Percentiles rank a stretch among this genome's conserved stretches.
These are phyloP conservation scores for Lentinula sp. DNA, from an alignment of 768 basidiomycete species.

Conservation along the genomic window DNA sequence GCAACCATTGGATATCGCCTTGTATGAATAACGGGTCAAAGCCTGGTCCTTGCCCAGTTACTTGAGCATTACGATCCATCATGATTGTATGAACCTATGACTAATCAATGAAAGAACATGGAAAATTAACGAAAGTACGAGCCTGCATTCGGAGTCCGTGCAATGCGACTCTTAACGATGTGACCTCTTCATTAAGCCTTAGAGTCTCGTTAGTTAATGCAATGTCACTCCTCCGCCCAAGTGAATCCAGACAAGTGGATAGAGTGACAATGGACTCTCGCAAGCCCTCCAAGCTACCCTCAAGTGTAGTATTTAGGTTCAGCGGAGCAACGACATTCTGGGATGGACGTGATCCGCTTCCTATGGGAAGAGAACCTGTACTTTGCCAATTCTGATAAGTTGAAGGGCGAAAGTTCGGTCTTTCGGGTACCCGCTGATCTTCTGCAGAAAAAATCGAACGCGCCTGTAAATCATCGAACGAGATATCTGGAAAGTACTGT, in stretches of 20 bases:
- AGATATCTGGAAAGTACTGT: constrained; percentile 14
- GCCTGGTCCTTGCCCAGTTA: constrained; percentile 33
- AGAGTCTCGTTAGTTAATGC: constrained; percentile 66
- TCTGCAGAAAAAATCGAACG: background rate
- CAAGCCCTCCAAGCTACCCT: constrained; percentile 53
- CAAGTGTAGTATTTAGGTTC: constrained; percentile 54
- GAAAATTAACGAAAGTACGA: constrained; percentile 11
- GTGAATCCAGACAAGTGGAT: constrained; percentile 54
- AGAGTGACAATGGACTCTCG: constrained; percentile 55
- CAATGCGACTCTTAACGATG: constrained; percentile 58
- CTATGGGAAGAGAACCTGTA: constrained; percentile 6
- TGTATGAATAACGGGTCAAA: background rate
- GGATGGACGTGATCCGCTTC: background rate
- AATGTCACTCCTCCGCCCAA: constrained; percentile 59
- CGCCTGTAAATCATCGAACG: background rate
- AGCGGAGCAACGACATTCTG: constrained; percentile 47
- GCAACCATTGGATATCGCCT: background rate
- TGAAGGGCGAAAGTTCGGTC: background rate
- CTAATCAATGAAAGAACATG: constrained; percentile 9
- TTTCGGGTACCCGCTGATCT: background rate
- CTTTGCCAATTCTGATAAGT: constrained; percentile 7
- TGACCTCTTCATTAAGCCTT: constrained; percentile 68
- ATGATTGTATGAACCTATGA: constrained; percentile 60
- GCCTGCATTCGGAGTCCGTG: constrained; percentile 82
- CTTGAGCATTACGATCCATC: constrained; percentile 67